A percentile compares a stretch with the other conserved stretches of the same genome.
Conservation (phyloP, 2,329 filamentous ascomycete genomes). For the Cladophialophora carrionii region DNA sequence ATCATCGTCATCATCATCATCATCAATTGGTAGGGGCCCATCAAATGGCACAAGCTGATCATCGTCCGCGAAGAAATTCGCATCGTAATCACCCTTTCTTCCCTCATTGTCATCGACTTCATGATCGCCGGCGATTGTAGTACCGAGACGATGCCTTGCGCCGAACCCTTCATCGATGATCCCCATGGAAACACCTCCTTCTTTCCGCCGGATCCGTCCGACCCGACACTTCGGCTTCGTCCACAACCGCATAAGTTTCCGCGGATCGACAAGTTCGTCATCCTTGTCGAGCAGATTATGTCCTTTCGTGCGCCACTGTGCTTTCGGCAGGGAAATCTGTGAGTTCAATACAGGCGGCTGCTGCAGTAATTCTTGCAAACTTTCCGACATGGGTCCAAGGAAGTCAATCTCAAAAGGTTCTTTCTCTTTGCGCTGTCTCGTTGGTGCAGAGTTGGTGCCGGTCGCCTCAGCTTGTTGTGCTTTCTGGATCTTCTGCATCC, state of each 20-base stretch:
- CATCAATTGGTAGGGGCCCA: conserved; percentile 50
- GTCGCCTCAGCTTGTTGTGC: conserved; percentile 53
- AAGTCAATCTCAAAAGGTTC: conserved; percentile 97
- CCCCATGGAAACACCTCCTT: conserved; percentile 58
- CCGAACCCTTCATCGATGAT: conserved; percentile 97
- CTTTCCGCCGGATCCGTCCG: conserved; percentile 59
- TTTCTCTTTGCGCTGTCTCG: conserved; percentile 83
- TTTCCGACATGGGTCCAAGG: conserved; percentile 69
- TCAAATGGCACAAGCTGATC: conserved; percentile 50
- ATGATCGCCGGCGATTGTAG: conserved; percentile 49
- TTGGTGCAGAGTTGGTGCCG: conserved; percentile 39
- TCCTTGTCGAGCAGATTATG: conserved; percentile 85
- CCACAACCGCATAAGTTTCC: conserved; percentile 85
- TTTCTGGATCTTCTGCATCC: conserved; percentile 89
- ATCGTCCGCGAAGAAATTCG: conserved; percentile 91
- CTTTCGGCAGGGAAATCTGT: conserved; percentile 82
- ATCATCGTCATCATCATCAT: conserved; percentile 48
- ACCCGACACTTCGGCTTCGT: conserved; percentile 90
- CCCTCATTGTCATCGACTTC: conserved; percentile 56
- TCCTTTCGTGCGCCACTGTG: conserved; percentile 93
- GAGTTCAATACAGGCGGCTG: conserved; percentile 79
- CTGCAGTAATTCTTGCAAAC: conserved; percentile 75
- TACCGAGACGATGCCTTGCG: conserved; percentile 63
- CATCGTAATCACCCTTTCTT: conserved; percentile 78
- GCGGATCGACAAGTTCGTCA: conserved; percentile 97